Evolutionary conservation across 2,329 filamentous ascomycete genomes (phyloP), one percentile per base, ranked within the genome.

Genomic region (Diaporthe helianthi): DNA sequence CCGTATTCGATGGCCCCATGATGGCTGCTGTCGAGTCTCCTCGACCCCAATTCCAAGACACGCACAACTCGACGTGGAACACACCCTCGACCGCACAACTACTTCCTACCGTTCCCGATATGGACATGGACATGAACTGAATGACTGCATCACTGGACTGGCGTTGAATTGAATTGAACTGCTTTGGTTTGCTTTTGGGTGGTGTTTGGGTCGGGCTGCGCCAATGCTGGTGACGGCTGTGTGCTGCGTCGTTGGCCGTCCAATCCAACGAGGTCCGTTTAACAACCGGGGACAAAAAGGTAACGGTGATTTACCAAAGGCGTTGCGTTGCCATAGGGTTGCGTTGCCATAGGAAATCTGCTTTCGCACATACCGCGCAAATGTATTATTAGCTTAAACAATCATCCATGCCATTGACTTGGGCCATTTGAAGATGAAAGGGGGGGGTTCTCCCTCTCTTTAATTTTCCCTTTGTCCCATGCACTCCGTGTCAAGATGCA

Each of bases 1-100:
- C 88, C 4, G 76, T 80, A 12, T 91, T 90, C 72, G 89, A 90
- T 64, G 84, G 86, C 9, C 77, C 78, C 19, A 83, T 83, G 12
- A 82, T 89, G 74, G 77, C 79, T 60, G 84, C 85, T 10, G 80
- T 83, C 13, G 82, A 82, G 72, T 83, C 83, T 6, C 81, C 86
- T 7, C 77, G 75, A 64, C 81, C 85, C 4, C 78, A 76, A 61
- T 75, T 78, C 19, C 52, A 74, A 38, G 71, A 78, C 70, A 71
- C 76, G 72, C 55, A 60, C 68, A 61, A 60, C 8, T 55, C 63
- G 44, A 65, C 69, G 17, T 54, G 70, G 41, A 71, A 69, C 8
- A 65, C 47, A 24, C 41, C 52, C n/a, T 44, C 55, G 22, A 60
- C 53, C 9, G 6, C 41, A 63, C 26, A 49, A 70, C 71, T 33